Percentiles rank a stretch among this genome's conserved stretches.
These are phyloP conservation scores for Didymella arachidicola DNA, from an alignment of 2,329 filamentous ascomycete genomes.

Conservation along the genomic window DNA sequence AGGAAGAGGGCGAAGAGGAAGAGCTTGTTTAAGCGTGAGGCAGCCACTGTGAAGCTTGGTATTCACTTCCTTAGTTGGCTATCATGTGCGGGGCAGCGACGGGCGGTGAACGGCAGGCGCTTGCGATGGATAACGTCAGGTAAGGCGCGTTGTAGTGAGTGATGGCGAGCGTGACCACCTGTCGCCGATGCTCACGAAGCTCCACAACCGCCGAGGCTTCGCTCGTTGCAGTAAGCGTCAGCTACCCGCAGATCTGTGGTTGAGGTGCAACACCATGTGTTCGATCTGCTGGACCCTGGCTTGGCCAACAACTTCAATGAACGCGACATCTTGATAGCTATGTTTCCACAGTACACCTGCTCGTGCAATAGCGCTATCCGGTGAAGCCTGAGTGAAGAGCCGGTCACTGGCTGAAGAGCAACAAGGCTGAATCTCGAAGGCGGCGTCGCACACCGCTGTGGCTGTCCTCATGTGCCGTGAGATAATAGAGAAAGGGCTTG, in stretches of 20 bases:
- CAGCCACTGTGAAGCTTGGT: slow-evolving; percentile 40
- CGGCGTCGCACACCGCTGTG: neutral
- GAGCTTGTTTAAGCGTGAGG: slow-evolving; percentile 49
- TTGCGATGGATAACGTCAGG: slow-evolving; percentile 18
- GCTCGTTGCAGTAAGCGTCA: slow-evolving; percentile 13
- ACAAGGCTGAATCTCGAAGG: neutral
- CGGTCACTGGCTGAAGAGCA: neutral
- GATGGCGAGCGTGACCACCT: slow-evolving; percentile 21
- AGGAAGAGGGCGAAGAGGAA: slow-evolving; percentile 63
- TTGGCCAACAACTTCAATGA: neutral
- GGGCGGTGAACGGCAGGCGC: slow-evolving; percentile 19
- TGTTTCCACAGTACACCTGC: neutral
- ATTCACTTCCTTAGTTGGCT: slow-evolving; percentile 2
- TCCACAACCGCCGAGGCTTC: slow-evolving; percentile 19
- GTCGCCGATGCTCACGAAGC: slow-evolving; percentile 18
- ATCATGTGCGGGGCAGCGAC: slow-evolving; percentile 19
- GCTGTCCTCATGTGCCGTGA: neutral
- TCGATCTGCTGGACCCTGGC: slow-evolving; percentile 3
- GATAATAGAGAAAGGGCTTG: neutral
- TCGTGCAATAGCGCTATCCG: neutral
- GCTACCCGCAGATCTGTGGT: slow-evolving; percentile 13
- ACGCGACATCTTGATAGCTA: neutral
- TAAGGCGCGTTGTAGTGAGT: slow-evolving; percentile 9
- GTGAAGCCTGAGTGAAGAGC: neutral
- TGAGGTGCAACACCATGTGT: slow-evolving; percentile 18